Base-by-base conservation (phyloP, 2,329 filamentous ascomycete species). In the Fusarium tjaetaba region DNA sequence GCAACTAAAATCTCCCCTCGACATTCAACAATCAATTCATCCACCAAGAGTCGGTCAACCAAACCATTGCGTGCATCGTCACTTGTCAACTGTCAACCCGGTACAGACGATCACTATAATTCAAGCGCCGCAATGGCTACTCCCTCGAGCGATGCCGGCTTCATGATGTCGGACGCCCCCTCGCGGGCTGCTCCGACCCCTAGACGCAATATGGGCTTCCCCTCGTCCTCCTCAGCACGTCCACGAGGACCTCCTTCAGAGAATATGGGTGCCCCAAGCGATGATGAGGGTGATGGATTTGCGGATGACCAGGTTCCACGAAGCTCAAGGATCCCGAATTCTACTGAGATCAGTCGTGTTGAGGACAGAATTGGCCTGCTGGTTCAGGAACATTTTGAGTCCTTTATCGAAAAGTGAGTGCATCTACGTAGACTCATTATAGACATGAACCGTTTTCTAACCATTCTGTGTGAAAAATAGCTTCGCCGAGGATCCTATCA, bases 301-400 rank as follows among this genome's bases (percentile, higher is more conserved):
- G 89, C 87, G 65, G 90, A 92, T 77, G 90, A 92, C 76, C 89
- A 91, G 79, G 85, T 91, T 15, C 89, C 89, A 3, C 82, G 83
- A 52, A 85, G 85, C 66, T 81, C 86, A 67, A 84, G 88, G 67
- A 80, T 85, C 28, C 81, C 84, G 51, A 85, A 89, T 63, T 78
- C 83, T 30, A 79, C 84, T 68, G 87, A 85, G 58, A 88, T 96
- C 38, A 90, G 93, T 11, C 88, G 89, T 65, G 93, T 96, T 11
- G 91, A 94, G 72, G 94, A 97, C 82, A 88, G 88, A 66, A 92
- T 94, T 56, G 94, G 93, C 70, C 87, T 94, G 73, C 89, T 92
- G 61, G 89, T 96, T 32, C 92, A 94, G 79, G 87, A 92, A 63
- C 90, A 92, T 65, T 96, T 97, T 79, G 92, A 95, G 82, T 88